A percentile compares a stretch with the other conserved stretches of the same genome.
Evolutionary conservation across 768 basidiomycete species (phyloP).

Genomic region (Podaxis sp.): DNA sequence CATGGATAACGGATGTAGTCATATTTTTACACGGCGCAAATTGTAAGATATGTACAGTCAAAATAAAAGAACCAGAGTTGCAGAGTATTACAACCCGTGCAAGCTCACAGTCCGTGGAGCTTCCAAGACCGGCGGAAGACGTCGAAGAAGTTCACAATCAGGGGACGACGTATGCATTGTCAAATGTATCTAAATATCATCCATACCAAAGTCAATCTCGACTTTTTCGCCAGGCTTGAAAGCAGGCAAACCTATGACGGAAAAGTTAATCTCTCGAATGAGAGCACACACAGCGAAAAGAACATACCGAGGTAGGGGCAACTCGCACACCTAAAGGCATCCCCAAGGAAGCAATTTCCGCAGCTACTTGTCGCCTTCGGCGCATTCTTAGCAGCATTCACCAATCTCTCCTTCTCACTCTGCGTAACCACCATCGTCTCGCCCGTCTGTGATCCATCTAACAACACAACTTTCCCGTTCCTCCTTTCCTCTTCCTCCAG

Average conservation of each 20-base stretch:
- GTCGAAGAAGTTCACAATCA: neutral
- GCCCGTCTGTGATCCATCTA: slow-evolving; percentile 64
- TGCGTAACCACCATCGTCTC: slow-evolving; percentile 56
- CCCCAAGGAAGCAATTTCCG: slow-evolving; percentile 96
- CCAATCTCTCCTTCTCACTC: slow-evolving; percentile 63
- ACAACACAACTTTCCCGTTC: slow-evolving; percentile 60
- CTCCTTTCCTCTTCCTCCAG: slow-evolving; percentile 80
- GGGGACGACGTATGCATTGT: neutral
- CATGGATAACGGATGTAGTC: no score
- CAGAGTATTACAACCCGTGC: no score
- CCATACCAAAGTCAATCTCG: slow-evolving; percentile 84
- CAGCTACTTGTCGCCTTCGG: slow-evolving; percentile 95
- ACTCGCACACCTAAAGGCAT: slow-evolving; percentile 94
- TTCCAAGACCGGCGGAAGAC: neutral
- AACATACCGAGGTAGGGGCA: slow-evolving; percentile 94
- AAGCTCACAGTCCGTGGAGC: neutral
- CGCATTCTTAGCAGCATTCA: slow-evolving; percentile 65
- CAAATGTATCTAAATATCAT: slow-evolving; percentile 62
- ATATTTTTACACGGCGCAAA: no score
- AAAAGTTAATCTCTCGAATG: slow-evolving; percentile 18
- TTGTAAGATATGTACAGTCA: no score
- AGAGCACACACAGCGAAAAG: slow-evolving; percentile 1
- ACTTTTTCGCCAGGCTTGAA: slow-evolving; percentile 99
- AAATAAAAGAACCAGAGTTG: no score
- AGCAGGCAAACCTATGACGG: slow-evolving; percentile 79